These are phyloP conservation scores for Myotisia sp. DNA, from an alignment of 2,329 filamentous ascomycete species.

Conservation along the genomic window DNA sequence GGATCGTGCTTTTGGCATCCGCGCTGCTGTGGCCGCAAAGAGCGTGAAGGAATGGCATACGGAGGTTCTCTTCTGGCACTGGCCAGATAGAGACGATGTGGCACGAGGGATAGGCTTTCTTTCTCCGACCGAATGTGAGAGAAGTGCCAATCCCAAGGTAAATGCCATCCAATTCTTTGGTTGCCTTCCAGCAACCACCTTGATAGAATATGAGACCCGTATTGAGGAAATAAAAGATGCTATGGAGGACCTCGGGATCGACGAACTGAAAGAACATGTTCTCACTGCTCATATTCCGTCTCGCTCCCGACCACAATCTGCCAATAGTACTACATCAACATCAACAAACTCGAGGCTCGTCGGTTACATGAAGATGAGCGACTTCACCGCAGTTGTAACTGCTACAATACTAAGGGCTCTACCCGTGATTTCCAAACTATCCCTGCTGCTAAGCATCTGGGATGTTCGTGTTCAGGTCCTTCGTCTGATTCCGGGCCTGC, in stretches of 20 bases:
- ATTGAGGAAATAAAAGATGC: slow-evolving; percentile 54
- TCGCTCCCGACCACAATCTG: slow-evolving; percentile 39
- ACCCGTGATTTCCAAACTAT: slow-evolving; percentile 62
- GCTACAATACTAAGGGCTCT: slow-evolving; percentile 82
- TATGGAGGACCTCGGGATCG: slow-evolving; percentile 31
- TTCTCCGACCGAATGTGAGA: slow-evolving; percentile 13
- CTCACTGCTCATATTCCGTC: slow-evolving; percentile 63
- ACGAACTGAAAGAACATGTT: slow-evolving; percentile 81
- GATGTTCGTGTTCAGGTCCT: slow-evolving; percentile 60
- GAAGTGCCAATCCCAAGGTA: slow-evolving; percentile 12
- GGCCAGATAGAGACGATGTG: slow-evolving; percentile 33
- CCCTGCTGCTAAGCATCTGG: slow-evolving; percentile 63
- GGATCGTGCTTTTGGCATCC: slow-evolving; percentile 44
- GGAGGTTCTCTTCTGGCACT: slow-evolving; percentile 46
- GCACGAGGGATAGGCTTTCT: slow-evolving; percentile 31
- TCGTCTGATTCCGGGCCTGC: slow-evolving; percentile 54
- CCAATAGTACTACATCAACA: slow-evolving; percentile 31
- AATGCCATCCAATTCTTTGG: slow-evolving; percentile 46
- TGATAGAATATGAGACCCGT: slow-evolving; percentile 55
- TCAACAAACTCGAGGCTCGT: slow-evolving; percentile 19
- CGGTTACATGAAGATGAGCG: slow-evolving; percentile 60
- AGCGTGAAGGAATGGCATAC: slow-evolving; percentile 44
- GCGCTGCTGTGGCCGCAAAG: slow-evolving; percentile 45
- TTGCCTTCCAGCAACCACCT: slow-evolving; percentile 50
- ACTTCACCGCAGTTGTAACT: slow-evolving; percentile 79